Evolutionary conservation across 192 early-diverging fungal genomes (phyloP).

Genomic region (Backusella parvicylindrica): DNA sequence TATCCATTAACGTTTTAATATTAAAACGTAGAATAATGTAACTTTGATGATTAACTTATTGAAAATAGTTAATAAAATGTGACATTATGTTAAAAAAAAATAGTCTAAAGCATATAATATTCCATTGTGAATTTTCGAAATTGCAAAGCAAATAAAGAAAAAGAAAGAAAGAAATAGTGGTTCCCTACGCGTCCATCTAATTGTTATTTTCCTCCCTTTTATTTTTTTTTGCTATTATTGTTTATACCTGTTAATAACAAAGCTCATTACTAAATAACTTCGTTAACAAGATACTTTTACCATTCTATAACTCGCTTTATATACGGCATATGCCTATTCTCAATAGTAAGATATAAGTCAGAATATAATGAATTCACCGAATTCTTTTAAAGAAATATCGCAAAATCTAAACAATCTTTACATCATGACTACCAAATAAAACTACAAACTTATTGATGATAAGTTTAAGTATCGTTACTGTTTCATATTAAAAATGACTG

Average conservation of each 20-base stretch:
- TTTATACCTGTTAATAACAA: background rate
- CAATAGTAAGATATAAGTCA: background rate
- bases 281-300: background rate
- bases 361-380: background rate
- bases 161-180: background rate
- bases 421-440: too few species aligned
- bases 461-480: background rate
- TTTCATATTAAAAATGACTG: background rate
- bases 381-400: background rate
- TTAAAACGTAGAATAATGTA: background rate
- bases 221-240: background rate
- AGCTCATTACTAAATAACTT: background rate
- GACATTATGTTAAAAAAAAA: background rate
- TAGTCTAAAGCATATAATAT: background rate
- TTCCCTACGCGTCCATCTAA: background rate
- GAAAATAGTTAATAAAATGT: background rate
- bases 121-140: background rate
- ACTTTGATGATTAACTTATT: background rate
- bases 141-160: background rate
- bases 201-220: background rate
- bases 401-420: background rate
- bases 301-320: background rate
- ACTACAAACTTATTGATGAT: too few species aligned
- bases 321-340: too few species aligned
- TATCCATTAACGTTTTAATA: background rate